Base-by-base conservation (phyloP, 805 yeast genomes). In the Saccharomycopsis sp. region DNA sequence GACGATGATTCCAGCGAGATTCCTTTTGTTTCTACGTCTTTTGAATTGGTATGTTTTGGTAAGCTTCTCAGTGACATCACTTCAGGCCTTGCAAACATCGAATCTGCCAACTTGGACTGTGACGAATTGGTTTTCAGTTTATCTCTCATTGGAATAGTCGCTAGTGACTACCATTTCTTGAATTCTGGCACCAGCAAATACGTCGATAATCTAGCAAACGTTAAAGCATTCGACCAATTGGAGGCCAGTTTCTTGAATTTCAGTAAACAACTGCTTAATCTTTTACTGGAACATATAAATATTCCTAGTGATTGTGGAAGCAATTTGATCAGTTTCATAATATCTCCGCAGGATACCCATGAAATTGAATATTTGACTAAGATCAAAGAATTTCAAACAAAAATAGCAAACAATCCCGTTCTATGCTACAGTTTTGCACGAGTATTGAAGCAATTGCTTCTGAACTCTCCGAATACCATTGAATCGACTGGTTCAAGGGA, bases 21-120 rank as follows among this genome's bases (percentile, higher is more conserved):
- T 12, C 44, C 34, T 19, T 25, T 50, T 24, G 20, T 22, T 29
- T 56, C 56, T 17, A 23, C 19, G 15, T 44, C 47, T n/a, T 38
- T 53, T 22, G 47, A 56, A 25, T 50, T 59, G 2, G 19, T 53
- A 24, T n/a, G 20, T 9, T 59, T 49, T 47, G 29, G 47, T 14
- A 50, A 56, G 20, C 56, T 59, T 34, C 22, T 56, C 22, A 17
- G 22, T 17, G 49, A 44, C 22, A 17, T 44, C 8, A 17, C 22
- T 8, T 7, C 19, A 44, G 22, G 22, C 22, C 49, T 17, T 44
- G 49, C 49, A 17, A 12, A n/a, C 19, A 12, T 9, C 14, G 14
- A 35, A 9, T 9, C 14, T 14, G 14, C 41, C 14, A 35, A 35
- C 14, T 35, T 35, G 14, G 8, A 35, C 41, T n/a, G n/a, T 14